Base-by-base conservation (phyloP, 108 stramenopile species). In the Nitzschia sp. region DNA sequence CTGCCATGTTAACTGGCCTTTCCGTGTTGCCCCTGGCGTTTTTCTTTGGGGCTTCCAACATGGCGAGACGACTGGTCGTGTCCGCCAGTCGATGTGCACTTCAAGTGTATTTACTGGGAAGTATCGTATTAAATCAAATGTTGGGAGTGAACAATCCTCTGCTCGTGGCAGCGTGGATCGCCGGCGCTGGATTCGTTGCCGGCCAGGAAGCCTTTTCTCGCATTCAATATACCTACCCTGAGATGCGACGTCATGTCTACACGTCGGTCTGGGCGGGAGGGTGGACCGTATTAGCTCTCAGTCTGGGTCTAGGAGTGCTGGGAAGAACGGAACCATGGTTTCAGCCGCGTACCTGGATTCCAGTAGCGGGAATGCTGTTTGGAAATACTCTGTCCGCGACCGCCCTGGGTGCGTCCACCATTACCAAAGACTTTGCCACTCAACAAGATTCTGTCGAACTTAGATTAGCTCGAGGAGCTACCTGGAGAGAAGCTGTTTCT, bases 291-390 rank as follows among this genome's bases (percentile, higher is more conserved):
- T 42, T 78, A 59, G 18, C 54, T 11, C 59, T 71, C 15, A 45
- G 70, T 1, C 1, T 66, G 33, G 56, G 24, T 6, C 35, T 71
- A 34, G 2, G 51, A 27, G 13, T 72, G 15, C 26, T 78, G 11
- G 70, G 70, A 54, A 23, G 5, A 8, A 33, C 66, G 17, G 30
- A 57, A 25, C 77, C 70, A 1, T 71, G 70, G 64, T 71, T 59
- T 42, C 30, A 70, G n/a, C 70, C 77, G 19, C 64, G 65, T 9
- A 78, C 77, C 15, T 72, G 70, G 59, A 92, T 96, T 36, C 89
- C 93, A 1, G 78, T 94, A 3, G 77, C 81, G 6, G 95, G 95
- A 1, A 96, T 96, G 95, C 55, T 96, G 28, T 66, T 96, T 61
- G 91, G 95, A 6, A 90, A 91, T 47, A 84, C 74, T 68, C 15